Percentiles rank a stretch among this genome's conserved stretches.
phyloP scores from a whole-genome alignment of 192 early-diverging fungal species.

The Ambispora gerdemannii region DNA sequence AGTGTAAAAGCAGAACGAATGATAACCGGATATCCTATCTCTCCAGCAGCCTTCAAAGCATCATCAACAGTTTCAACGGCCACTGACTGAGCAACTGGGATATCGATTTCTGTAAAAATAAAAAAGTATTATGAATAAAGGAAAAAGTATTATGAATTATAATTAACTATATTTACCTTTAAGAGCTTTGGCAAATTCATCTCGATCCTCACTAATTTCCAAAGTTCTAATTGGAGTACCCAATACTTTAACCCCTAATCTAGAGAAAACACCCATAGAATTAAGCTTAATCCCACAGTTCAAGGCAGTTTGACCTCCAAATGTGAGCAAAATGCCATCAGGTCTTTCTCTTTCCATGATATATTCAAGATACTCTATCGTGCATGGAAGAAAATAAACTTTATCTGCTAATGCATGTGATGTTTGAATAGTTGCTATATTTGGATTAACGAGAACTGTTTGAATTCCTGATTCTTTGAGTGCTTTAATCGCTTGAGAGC shows the following conservation, averaged over 20 bases:
- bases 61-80: constrained; percentile 82
- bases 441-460: constrained; percentile 98
- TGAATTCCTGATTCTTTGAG: constrained; percentile 95
- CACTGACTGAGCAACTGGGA: constrained; percentile 86
- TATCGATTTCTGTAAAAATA: constrained; percentile 69
- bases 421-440: constrained; percentile 99
- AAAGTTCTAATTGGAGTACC: constrained; percentile 95
- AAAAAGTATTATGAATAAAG: not conserved
- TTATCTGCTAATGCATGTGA: constrained; percentile 95
- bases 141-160: not conserved
- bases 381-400: constrained; percentile 96
- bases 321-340: constrained; percentile 97
- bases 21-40: constrained; percentile 95
- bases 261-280: constrained; percentile 79
- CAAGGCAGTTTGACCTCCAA: constrained; percentile 98
- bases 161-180: constrained; percentile 11
- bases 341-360: constrained; percentile 94
- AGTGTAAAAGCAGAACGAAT: constrained; percentile 95
- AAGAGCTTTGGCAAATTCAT: constrained; percentile 84
- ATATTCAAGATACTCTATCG: constrained; percentile 90
- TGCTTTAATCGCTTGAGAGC: constrained; percentile 90
- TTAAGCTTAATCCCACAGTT: constrained; percentile 94
- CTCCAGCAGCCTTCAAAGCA: constrained; percentile 77
- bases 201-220: constrained; percentile 96
- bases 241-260: constrained; percentile 85